Conservation (phyloP, 2,329 filamentous ascomycete species). For the Furcasterigmium sp. region DNA sequence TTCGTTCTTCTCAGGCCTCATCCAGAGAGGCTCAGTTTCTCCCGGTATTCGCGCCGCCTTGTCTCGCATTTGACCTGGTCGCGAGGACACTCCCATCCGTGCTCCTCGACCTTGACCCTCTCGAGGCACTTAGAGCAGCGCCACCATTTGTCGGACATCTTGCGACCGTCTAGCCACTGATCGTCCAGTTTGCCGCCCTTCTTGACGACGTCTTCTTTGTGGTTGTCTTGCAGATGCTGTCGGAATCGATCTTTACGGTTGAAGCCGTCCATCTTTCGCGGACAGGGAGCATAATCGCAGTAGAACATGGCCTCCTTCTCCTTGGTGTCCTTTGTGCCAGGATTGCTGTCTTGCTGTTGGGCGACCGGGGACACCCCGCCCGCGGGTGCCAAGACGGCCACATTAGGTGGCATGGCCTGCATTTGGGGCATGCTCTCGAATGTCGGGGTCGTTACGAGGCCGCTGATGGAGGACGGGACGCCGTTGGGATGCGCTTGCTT, state of each 20-base stretch:
- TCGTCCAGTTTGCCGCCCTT: slow-evolving; percentile 28
- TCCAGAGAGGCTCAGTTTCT: slow-evolving; percentile 7
- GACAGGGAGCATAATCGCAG: slow-evolving; percentile 48
- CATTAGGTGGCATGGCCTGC: slow-evolving; percentile 1
- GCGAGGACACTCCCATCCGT: slow-evolving; percentile 37
- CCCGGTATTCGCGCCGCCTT: slow-evolving; percentile 12
- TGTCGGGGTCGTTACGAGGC: background rate
- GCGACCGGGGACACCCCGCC: background rate
- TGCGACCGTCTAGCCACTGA: slow-evolving; percentile 32
- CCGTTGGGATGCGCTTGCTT: slow-evolving; percentile 38
- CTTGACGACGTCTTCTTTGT: slow-evolving; percentile 49
- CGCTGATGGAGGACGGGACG: slow-evolving; percentile 2
- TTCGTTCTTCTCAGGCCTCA: no score
- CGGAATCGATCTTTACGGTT: slow-evolving; percentile 51
- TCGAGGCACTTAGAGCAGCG: slow-evolving; percentile 47
- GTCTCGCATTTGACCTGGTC: slow-evolving; percentile 11
- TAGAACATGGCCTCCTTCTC: slow-evolving; percentile 33
- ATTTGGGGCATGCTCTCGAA: background rate
- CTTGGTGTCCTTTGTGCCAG: slow-evolving; percentile 15
- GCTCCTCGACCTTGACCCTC: slow-evolving; percentile 32
- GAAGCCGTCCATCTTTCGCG: slow-evolving; percentile 40
- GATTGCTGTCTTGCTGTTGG: slow-evolving; percentile 5
- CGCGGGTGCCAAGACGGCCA: background rate
- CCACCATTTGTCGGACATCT: slow-evolving; percentile 42
- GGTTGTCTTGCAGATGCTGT: slow-evolving; percentile 49